These are phyloP conservation scores for Trichosporon inkin DNA, from an alignment of 1,284 basidiomycete genomes.

Conservation along the genomic window DNA sequence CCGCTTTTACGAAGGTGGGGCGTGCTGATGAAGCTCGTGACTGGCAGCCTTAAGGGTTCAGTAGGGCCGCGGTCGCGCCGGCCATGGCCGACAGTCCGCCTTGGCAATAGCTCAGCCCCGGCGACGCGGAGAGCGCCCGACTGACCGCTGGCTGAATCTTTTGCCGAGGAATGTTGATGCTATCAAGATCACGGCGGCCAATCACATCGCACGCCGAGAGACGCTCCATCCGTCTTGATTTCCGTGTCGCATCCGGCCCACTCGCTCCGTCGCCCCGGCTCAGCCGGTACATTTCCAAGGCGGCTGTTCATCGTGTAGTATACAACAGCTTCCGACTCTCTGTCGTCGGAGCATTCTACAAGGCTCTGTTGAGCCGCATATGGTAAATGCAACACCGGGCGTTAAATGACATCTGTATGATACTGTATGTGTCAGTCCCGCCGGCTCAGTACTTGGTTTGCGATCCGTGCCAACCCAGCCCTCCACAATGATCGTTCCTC, in stretches of 20 bases:
- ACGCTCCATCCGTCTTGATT: not conserved
- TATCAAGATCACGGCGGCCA: not conserved
- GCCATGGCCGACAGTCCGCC: not conserved
- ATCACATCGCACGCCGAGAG: not conserved
- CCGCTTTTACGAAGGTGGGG: not conserved
- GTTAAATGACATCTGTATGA: not conserved
- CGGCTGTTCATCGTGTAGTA: not conserved
- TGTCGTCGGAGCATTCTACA: not conserved
- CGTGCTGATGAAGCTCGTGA: not conserved
- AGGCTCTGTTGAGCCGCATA: not conserved
- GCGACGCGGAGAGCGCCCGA: not conserved
- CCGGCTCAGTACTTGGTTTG: conserved; percentile 12
- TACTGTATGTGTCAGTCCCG: conserved; percentile 10
- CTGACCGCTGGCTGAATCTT: conserved; percentile 4
- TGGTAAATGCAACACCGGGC: too few relatives aligned
- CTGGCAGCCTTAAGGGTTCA: not conserved
- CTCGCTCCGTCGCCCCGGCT: not conserved
- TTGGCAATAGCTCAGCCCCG: not conserved
- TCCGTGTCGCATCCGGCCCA: not conserved
- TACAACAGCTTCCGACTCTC: conserved; percentile 1
- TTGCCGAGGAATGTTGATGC: conserved; percentile 6
- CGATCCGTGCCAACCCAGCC: conserved; percentile 15
- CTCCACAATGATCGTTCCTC: not conserved
- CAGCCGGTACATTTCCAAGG: not conserved
- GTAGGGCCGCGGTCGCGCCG: not conserved